Evolutionary conservation across 1,284 basidiomycete species (phyloP).

Genomic region (Calocybe gambosa): DNA sequence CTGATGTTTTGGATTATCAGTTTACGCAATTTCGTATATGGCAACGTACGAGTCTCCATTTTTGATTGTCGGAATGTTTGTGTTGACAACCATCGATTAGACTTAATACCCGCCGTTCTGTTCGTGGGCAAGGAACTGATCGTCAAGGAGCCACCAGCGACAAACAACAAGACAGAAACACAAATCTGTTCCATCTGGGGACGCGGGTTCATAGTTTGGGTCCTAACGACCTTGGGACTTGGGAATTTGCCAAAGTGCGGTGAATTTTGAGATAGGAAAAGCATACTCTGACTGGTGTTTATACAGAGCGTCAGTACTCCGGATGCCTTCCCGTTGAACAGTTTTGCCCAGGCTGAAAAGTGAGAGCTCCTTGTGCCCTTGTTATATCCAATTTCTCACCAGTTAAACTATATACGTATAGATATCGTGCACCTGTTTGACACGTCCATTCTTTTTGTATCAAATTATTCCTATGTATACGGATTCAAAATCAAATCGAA

Average conservation of each 20-base stretch:
- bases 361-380: conserved; percentile 2
- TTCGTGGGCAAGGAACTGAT: conserved; percentile 42
- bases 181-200: conserved; percentile 43
- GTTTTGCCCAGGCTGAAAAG: conserved; percentile 12
- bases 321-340: conserved; percentile 16
- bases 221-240: conserved; percentile 11
- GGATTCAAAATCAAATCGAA: background rate
- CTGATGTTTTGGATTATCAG: conserved; percentile 26
- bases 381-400: background rate
- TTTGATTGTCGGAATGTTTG: background rate
- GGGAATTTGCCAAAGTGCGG: background rate
- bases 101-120: conserved; percentile 44
- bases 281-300: background rate
- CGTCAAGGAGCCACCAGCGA: conserved; percentile 24
- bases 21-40: conserved; percentile 63
- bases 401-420: background rate
- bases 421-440: conserved; percentile 6
- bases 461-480: conserved; percentile 8
- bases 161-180: conserved; percentile 24
- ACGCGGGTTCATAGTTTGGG: conserved; percentile 35
- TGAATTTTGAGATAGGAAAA: background rate
- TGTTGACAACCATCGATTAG: conserved; percentile 22
- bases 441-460: background rate
- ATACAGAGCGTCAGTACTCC: background rate
- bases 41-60: conserved; percentile 43